phyloP scores from a whole-genome alignment of 495 filamentous ascomycete species.

The Hypoxylon subgilvum region DNA sequence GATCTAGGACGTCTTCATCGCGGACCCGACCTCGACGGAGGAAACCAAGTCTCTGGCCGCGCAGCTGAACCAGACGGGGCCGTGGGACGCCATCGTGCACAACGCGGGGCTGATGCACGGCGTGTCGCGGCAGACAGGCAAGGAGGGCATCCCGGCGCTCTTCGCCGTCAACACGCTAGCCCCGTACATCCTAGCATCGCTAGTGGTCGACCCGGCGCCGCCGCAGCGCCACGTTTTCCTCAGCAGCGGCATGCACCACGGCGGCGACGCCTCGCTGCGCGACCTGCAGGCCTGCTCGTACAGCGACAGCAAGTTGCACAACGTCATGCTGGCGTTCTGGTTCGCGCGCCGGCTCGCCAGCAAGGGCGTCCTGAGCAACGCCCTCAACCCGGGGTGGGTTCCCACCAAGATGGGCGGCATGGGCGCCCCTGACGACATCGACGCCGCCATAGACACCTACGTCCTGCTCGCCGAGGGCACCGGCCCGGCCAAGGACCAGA shows the following conservation, averaged over 20 bases:
- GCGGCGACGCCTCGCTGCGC: conserved; percentile 51
- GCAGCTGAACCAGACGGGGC: conserved; percentile 54
- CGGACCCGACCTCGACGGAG: conserved; percentile 57
- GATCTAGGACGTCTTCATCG: conserved; percentile 57
- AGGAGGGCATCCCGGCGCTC: conserved; percentile 56
- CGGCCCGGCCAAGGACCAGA: conserved; percentile 32
- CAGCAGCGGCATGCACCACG: conserved; percentile 57
- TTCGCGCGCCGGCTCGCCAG: conserved; percentile 57
- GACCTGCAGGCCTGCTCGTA: conserved; percentile 45
- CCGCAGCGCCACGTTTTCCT: conserved; percentile 61
- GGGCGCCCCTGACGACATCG: conserved; percentile 53
- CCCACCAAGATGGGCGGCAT: conserved; percentile 66
- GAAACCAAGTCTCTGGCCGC: conserved; percentile 60
- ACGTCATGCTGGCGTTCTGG: conserved; percentile 60
- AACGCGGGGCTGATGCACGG: conserved; percentile 58
- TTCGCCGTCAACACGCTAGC: conserved; percentile 65
- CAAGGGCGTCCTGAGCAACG: conserved; percentile 54
- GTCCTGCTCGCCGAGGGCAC: conserved; percentile 54
- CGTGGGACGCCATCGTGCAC: conserved; percentile 64
- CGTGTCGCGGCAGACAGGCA: conserved; percentile 46
- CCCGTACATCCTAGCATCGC: conserved; percentile 62
- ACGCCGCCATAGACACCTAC: conserved; percentile 54
- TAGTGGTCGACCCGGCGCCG: conserved; percentile 55
- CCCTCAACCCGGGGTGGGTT: conserved; percentile 68
- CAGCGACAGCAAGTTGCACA: conserved; percentile 60